Evolutionary conservation across 352 stramenopile species (phyloP).

Genomic region (Phytophthora lateralis): DNA sequence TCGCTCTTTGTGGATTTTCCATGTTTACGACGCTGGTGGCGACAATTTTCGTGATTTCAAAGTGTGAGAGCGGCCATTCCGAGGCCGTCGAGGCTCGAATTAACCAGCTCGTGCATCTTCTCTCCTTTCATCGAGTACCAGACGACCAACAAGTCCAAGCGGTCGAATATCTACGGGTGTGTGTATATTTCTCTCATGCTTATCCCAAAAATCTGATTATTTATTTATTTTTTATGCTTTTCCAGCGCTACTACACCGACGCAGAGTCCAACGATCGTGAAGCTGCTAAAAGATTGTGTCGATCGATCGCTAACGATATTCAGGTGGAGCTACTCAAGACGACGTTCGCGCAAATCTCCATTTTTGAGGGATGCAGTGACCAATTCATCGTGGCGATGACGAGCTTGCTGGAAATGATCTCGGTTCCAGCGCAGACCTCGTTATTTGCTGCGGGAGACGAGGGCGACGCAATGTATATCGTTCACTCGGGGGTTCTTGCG

Average conservation of each 20-base stretch:
- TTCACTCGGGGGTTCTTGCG: constrained; percentile 71
- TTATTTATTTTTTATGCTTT: background rate
- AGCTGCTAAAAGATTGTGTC: constrained; percentile 68
- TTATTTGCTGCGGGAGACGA: constrained; percentile 62
- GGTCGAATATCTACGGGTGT: constrained; percentile 72
- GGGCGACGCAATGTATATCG: constrained; percentile 80
- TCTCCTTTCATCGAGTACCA: constrained; percentile 70
- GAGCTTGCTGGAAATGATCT: constrained; percentile 66
- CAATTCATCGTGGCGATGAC: constrained; percentile 67
- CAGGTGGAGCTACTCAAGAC: constrained; percentile 69
- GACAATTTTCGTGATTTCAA: constrained; percentile 84
- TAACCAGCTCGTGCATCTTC: constrained; percentile 75
- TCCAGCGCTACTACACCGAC: constrained; percentile 68
- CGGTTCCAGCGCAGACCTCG: constrained; percentile 57
- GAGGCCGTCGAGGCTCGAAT: constrained; percentile 67
- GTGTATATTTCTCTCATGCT: constrained; percentile 5
- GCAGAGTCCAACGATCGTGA: constrained; percentile 75
- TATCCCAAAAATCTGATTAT: background rate
- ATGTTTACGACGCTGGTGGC: constrained; percentile 73
- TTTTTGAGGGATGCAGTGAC: constrained; percentile 64
- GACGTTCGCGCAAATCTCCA: constrained; percentile 52
- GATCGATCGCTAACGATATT: constrained; percentile 78
- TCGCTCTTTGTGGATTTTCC: constrained; percentile 71
- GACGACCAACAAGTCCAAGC: constrained; percentile 61
- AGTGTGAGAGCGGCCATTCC: constrained; percentile 68